These are phyloP conservation scores for Pleodorina starrii DNA, from an alignment of 139 green algal genomes.

Conservation along the genomic window DNA sequence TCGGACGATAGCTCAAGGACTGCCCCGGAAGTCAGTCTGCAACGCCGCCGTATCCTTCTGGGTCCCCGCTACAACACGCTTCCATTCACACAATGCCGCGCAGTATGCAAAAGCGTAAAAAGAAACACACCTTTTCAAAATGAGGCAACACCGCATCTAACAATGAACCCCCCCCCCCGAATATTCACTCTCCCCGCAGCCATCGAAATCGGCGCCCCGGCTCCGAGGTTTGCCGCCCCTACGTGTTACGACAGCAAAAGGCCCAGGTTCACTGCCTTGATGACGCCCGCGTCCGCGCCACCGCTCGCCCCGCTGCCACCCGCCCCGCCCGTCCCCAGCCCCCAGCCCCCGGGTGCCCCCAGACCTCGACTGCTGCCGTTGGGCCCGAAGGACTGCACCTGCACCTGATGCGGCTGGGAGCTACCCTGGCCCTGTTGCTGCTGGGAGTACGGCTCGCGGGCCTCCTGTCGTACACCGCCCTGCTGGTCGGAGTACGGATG, in stretches of 20 bases:
- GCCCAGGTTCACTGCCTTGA: slow-evolving; percentile 44
- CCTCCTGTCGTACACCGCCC: not conserved
- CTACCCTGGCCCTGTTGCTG: not conserved
- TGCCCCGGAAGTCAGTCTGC: too few relatives aligned
- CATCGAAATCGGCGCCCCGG: too few relatives aligned
- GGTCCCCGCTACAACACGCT: too few relatives aligned
- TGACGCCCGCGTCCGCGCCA: slow-evolving; percentile 28
- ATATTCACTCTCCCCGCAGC: too few relatives aligned
- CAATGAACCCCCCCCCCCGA: too few relatives aligned
- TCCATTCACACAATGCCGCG: too few relatives aligned
- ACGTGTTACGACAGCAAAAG: slow-evolving; percentile 26
- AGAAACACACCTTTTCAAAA: too few relatives aligned
- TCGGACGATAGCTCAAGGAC: too few relatives aligned
- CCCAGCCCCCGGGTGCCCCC: not conserved
- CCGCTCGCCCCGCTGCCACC: not conserved
- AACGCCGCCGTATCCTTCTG: too few relatives aligned
- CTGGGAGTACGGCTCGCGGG: not conserved
- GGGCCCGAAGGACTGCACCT: slow-evolving; percentile 42
- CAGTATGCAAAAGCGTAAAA: too few relatives aligned
- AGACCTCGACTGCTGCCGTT: slow-evolving; percentile 5
- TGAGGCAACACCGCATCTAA: too few relatives aligned
- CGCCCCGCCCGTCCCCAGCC: not conserved
- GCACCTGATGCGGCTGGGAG: not conserved
- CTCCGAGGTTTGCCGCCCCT: too few relatives aligned
- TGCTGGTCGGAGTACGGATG: not conserved